These are phyloP conservation scores for Penicillium coprophilum DNA, from an alignment of 495 filamentous ascomycete genomes.

Conservation along the genomic window DNA sequence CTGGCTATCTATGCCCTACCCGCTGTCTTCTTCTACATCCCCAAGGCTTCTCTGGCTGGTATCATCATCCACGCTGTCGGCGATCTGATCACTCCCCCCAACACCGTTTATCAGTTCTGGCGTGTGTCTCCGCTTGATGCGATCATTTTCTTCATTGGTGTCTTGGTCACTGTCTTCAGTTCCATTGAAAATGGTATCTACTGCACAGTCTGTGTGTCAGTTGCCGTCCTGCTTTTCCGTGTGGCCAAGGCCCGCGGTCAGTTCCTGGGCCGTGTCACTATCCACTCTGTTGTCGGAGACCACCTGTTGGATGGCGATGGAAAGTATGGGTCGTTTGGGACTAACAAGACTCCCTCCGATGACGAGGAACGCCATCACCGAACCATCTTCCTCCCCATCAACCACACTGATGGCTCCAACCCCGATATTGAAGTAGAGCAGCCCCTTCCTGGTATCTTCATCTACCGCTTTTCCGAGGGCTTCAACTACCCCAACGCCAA, in stretches of 20 bases:
- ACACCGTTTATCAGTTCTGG: conserved; percentile 97
- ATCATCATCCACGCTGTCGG: conserved; percentile 98
- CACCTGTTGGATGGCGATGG: conserved; percentile 64
- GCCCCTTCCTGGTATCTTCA: conserved; percentile 93
- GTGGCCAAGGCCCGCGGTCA: conserved; percentile 80
- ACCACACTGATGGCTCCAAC: conserved; percentile 87
- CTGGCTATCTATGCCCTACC: conserved; percentile 94
- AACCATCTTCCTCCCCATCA: conserved; percentile 87
- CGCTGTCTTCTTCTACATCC: conserved; percentile 93
- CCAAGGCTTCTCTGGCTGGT: conserved; percentile 77
- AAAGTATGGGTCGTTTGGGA: conserved; percentile 56
- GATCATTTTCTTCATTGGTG: conserved; percentile 90
- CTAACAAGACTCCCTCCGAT: conserved; percentile 31
- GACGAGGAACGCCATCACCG: conserved; percentile 43
- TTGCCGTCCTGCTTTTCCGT: conserved; percentile 80
- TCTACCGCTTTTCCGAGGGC: conserved; percentile 95
- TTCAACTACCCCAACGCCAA: conserved; percentile 96
- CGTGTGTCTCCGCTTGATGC: conserved; percentile 85
- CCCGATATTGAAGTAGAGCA: conserved; percentile 74
- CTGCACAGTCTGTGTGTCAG: conserved; percentile 71
- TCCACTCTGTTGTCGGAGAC: conserved; percentile 87
- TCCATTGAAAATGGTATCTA: conserved; percentile 94
- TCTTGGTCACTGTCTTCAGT: conserved; percentile 84
- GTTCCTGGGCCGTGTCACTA: conserved; percentile 84
- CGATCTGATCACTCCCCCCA: conserved; percentile 90